A percentile compares a stretch with the other conserved stretches of the same genome.
These are phyloP conservation scores for Phytopythium delawarense DNA, from an alignment of 352 stramenopile species.

Conservation along the genomic window DNA sequence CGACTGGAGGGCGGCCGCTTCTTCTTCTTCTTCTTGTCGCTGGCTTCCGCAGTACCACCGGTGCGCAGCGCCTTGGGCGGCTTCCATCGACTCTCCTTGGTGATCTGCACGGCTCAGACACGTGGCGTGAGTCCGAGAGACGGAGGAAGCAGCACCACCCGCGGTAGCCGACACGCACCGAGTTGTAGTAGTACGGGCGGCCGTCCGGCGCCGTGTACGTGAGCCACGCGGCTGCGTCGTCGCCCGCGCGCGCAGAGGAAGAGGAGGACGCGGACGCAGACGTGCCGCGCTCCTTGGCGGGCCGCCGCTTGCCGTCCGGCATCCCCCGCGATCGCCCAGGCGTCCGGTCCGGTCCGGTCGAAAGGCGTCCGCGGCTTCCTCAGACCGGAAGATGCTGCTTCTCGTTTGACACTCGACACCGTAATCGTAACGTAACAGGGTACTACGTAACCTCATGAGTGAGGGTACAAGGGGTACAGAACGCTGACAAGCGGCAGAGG, in stretches of 20 bases:
- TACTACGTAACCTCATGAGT: no score
- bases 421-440: no score
- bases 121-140: background rate
- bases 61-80: constrained; percentile 21
- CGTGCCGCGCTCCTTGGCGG: background rate
- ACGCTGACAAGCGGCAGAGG: background rate
- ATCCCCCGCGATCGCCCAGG: background rate
- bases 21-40: constrained; percentile 8
- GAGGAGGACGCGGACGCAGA: background rate
- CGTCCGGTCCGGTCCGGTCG: no score
- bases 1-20: constrained; percentile 7
- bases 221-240: constrained; percentile 31
- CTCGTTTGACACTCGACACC: no score
- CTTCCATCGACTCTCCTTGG: constrained; percentile 64
- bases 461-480: background rate
- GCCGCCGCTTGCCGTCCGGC: background rate
- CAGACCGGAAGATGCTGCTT: no score
- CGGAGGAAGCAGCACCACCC: background rate
- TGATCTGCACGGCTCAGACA: constrained; percentile 17
- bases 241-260: background rate
- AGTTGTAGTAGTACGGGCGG: constrained; percentile 63
- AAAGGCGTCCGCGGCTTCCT: no score
- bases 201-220: constrained; percentile 56
- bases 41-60: background rate
- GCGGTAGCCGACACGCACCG: constrained; percentile 5